phyloP scores from a whole-genome alignment of 2,329 filamentous ascomycete genomes.

The Hypoxylon sp. region DNA sequence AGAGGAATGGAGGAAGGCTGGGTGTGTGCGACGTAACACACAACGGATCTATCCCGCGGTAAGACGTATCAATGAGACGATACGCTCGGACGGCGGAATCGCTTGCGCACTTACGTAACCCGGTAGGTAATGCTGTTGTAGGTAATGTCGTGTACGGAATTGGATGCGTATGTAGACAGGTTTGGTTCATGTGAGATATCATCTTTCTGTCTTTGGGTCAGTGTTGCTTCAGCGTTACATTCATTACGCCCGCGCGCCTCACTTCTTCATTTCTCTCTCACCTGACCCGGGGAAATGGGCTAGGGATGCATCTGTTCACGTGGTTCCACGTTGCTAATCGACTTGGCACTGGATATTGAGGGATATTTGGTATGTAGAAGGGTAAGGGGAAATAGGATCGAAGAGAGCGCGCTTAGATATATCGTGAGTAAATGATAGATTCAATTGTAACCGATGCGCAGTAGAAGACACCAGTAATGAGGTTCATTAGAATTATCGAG shows the following conservation, averaged over 20 bases:
- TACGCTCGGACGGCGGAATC: slow-evolving; percentile 1
- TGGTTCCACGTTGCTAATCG: neutral
- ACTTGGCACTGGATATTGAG: neutral
- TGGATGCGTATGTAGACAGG: neutral
- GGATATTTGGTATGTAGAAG: neutral
- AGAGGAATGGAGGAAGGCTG: slow-evolving; percentile 5
- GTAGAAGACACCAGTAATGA: neutral
- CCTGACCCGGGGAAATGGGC: slow-evolving; percentile 3
- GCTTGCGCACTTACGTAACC: slow-evolving; percentile 8
- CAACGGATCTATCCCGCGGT: slow-evolving; percentile 5
- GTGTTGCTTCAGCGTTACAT: slow-evolving; percentile 17
- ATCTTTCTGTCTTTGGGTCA: slow-evolving; percentile 5
- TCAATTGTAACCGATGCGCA: neutral
- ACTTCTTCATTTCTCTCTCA: slow-evolving; percentile 6
- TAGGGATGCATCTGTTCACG: neutral
- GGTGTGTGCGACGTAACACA: neutral
- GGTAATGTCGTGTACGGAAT: neutral
- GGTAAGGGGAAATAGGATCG: neutral
- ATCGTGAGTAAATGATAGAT: neutral
- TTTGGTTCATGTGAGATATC: neutral
- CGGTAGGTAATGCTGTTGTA: neutral
- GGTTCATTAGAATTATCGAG: no score
- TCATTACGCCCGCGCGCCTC: slow-evolving; percentile 4
- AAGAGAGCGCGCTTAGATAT: neutral
- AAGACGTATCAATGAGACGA: neutral